Conservation (phyloP, 345 rosid genomes). For the Sonneratia caseolaris region DNA sequence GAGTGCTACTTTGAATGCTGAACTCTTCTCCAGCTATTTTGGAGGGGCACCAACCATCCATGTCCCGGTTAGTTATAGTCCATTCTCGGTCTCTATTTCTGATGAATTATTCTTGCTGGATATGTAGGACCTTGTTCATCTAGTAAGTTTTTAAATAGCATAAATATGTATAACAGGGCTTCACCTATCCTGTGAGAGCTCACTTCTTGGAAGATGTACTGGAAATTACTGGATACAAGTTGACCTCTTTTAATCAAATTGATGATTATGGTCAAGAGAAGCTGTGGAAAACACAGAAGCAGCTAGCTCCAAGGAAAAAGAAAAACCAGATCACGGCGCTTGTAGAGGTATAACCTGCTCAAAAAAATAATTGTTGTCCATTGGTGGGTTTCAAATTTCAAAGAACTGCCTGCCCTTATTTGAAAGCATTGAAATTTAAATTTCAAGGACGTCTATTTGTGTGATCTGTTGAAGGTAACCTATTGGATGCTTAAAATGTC, state of each 20-base stretch:
- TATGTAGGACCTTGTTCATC: too few species aligned
- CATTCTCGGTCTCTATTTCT: too few species aligned
- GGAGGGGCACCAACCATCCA: too few species aligned
- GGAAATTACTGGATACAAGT: conserved; percentile 83
- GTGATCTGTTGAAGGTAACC: background rate
- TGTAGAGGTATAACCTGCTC: conserved; percentile 65
- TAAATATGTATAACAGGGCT: conserved; percentile 44
- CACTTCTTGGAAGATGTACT: conserved; percentile 83
- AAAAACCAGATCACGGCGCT: conserved; percentile 84
- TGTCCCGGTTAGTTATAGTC: too few species aligned
- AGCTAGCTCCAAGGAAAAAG: conserved; percentile 78
- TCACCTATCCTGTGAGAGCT: conserved; percentile 74
- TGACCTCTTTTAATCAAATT: conserved; percentile 83
- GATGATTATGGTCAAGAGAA: conserved; percentile 99
- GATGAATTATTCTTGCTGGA: background rate
- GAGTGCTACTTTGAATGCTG: background rate
- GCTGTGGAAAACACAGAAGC: conserved; percentile 89
- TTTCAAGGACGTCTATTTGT: background rate
- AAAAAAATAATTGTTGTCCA: background rate
- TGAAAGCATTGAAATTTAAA: background rate
- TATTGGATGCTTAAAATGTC: background rate
- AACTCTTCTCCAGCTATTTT: too few species aligned
- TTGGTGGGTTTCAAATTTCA: background rate
- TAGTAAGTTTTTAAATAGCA: too few species aligned
- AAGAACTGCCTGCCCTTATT: background rate